These are phyloP conservation scores for Amesomyces nigricolor DNA, from an alignment of 2,329 filamentous ascomycete species.

Conservation along the genomic window DNA sequence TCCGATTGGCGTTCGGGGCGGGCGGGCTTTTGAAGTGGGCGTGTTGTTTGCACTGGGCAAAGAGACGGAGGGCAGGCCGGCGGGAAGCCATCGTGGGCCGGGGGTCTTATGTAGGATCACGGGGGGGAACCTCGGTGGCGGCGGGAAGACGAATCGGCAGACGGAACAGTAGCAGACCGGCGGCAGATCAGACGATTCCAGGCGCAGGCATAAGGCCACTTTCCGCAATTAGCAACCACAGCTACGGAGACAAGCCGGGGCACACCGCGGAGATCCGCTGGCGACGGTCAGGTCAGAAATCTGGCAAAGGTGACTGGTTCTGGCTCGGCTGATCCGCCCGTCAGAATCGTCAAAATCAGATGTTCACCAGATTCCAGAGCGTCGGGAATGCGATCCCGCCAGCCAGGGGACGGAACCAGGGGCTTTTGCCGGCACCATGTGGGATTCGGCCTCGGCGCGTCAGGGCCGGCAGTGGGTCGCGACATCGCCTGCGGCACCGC, in stretches of 20 bases:
- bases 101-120: constrained; percentile 12
- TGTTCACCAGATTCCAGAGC: constrained; percentile 19
- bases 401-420: constrained; percentile 4
- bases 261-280: constrained; percentile 8
- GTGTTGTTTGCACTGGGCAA: constrained; percentile 25
- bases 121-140: not conserved
- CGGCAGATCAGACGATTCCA: constrained; percentile 24
- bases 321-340: constrained; percentile 21
- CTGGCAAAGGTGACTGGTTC: not conserved
- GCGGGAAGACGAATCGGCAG: constrained; percentile 3
- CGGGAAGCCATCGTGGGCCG: constrained; percentile 24
- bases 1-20: not conserved
- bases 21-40: constrained; percentile 17
- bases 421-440: constrained; percentile 13
- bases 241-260: constrained; percentile 8
- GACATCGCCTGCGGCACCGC: not conserved
- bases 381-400: constrained; percentile 9
- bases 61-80: constrained; percentile 20
- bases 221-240: constrained; percentile 11
- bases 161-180: not conserved
- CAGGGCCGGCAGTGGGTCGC: not conserved
- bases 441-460: constrained; percentile 1
- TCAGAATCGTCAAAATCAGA: constrained; percentile 24
- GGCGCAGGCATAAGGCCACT: constrained; percentile 26
- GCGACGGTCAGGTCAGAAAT: not conserved